These are phyloP conservation scores for Leccinum fuscescens DNA, from an alignment of 1,284 basidiomycete species.

Conservation along the genomic window DNA sequence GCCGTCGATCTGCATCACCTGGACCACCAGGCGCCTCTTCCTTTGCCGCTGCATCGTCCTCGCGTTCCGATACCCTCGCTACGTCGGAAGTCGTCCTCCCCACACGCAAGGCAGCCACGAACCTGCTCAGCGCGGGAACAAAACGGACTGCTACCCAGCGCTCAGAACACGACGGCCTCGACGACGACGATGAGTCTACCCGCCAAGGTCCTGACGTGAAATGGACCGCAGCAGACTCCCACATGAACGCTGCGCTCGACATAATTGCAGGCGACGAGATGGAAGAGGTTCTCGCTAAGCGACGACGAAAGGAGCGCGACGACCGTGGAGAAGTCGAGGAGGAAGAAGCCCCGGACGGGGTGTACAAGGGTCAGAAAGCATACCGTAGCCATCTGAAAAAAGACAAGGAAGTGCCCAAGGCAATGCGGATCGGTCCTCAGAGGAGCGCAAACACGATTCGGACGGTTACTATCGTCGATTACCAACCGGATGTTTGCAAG, in stretches of 20 bases:
- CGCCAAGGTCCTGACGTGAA: slow-evolving; percentile 74
- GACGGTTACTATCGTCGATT: slow-evolving; percentile 94
- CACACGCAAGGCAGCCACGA: slow-evolving; percentile 60
- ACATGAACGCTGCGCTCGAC: slow-evolving; percentile 64
- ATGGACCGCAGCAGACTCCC: slow-evolving; percentile 72
- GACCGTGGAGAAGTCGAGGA: slow-evolving; percentile 58
- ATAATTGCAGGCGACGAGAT: slow-evolving; percentile 79
- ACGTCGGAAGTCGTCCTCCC: slow-evolving; percentile 75
- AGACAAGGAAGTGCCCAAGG: slow-evolving; percentile 78
- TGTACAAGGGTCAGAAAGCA: slow-evolving; percentile 83
- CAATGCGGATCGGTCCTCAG: slow-evolving; percentile 89
- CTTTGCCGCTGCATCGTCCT: slow-evolving; percentile 28
- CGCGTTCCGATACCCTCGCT: slow-evolving; percentile 31
- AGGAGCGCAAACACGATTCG: slow-evolving; percentile 83
- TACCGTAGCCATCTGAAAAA: slow-evolving; percentile 85
- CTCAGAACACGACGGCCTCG: slow-evolving; percentile 40
- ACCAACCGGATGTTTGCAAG: slow-evolving; percentile 99
- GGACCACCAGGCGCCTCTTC: slow-evolving; percentile 18
- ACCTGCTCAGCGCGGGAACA: slow-evolving; percentile 80
- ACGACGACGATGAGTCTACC: slow-evolving; percentile 42
- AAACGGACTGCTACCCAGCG: slow-evolving; percentile 72
- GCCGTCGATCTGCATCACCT: slow-evolving; percentile 60
- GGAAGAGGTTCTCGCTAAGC: slow-evolving; percentile 69
- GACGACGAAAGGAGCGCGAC: slow-evolving; percentile 50
- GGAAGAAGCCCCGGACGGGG: slow-evolving; percentile 75